phyloP scores from a whole-genome alignment of 129 eudicot genomes.

The Sambucus nigra region DNA sequence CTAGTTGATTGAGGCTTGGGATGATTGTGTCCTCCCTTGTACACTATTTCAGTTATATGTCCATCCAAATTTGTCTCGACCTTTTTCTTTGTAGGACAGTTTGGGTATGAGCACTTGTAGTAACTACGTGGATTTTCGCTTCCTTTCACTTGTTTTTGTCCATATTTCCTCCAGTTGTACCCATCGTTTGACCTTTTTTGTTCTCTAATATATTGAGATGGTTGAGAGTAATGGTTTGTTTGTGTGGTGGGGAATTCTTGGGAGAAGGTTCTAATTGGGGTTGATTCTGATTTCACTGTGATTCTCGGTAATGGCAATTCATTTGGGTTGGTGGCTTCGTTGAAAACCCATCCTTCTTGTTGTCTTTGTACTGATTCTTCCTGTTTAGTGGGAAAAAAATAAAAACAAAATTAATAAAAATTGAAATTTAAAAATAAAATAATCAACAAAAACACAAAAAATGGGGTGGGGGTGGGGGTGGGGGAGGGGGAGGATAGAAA shows the following conservation, averaged over 20 bases:
- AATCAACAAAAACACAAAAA: no score
- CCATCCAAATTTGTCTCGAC: slow-evolving; percentile 79
- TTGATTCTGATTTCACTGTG: slow-evolving; percentile 31
- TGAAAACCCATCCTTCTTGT: slow-evolving; percentile 38
- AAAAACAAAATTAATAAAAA: slow-evolving; percentile 3
- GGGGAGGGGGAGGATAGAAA: no score
- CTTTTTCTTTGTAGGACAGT: slow-evolving; percentile 89
- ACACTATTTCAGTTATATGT: slow-evolving; percentile 81
- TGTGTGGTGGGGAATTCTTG: slow-evolving; percentile 8
- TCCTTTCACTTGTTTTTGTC: slow-evolving; percentile 93
- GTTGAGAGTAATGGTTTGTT: slow-evolving; percentile 27
- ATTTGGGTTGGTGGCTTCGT: slow-evolving; percentile 30
- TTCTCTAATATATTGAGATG: slow-evolving; percentile 48
- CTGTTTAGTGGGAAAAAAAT: slow-evolving; percentile 23
- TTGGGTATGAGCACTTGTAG: slow-evolving; percentile 70
- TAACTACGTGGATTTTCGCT: slow-evolving; percentile 96
- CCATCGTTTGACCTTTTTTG: slow-evolving; percentile 81
- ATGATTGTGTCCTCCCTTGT: slow-evolving; percentile 88
- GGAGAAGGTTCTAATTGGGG: slow-evolving; percentile 13
- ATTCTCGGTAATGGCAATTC: slow-evolving; percentile 25
- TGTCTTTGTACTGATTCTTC: slow-evolving; percentile 42
- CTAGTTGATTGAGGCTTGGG: slow-evolving; percentile 83
- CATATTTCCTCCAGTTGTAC: slow-evolving; percentile 95
- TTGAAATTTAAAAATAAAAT: no score
- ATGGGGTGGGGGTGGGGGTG: no score